phyloP scores from a whole-genome alignment of 345 rosid species.

The Acer yangbiense region DNA sequence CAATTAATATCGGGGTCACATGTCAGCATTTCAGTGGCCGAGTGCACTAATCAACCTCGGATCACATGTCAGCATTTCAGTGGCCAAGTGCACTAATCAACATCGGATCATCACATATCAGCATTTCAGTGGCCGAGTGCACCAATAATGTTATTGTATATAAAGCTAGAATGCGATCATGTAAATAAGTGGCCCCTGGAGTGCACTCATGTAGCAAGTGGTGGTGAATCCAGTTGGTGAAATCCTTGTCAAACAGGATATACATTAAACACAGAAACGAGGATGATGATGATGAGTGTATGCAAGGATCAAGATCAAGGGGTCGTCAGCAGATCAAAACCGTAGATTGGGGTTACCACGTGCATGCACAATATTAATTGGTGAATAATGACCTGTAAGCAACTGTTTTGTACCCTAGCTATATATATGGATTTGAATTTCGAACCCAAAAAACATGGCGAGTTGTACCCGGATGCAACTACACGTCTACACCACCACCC shows the following conservation, averaged over 20 bases:
- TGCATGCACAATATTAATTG: neutral
- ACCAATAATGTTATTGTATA: too few species aligned
- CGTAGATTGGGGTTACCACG: neutral
- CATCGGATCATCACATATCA: too few species aligned
- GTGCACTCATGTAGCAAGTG: neutral
- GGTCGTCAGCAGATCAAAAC: conserved; percentile 25
- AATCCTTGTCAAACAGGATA: neutral
- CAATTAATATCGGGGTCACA: too few species aligned
- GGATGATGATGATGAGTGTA: neutral
- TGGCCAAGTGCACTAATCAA: too few species aligned
- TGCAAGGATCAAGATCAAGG: neutral
- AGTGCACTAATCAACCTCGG: too few species aligned
- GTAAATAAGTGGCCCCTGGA: neutral
- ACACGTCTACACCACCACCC: conserved; percentile 2
- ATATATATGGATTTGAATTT: neutral
- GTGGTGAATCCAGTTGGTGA: conserved; percentile 3
- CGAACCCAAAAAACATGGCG: conserved; percentile 13
- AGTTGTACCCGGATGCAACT: conserved; percentile 11
- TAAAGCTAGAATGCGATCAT: neutral
- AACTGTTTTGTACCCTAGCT: neutral
- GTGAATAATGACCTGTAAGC: conserved; percentile 4
- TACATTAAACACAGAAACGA: neutral
- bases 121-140: too few species aligned
- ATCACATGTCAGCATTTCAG: too few species aligned
- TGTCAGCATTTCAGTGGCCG: too few species aligned